Evolutionary conservation across 257 asterid genomes (phyloP), one percentile per base, ranked within the genome.

Genomic region (Solanum clarkiae): DNA sequence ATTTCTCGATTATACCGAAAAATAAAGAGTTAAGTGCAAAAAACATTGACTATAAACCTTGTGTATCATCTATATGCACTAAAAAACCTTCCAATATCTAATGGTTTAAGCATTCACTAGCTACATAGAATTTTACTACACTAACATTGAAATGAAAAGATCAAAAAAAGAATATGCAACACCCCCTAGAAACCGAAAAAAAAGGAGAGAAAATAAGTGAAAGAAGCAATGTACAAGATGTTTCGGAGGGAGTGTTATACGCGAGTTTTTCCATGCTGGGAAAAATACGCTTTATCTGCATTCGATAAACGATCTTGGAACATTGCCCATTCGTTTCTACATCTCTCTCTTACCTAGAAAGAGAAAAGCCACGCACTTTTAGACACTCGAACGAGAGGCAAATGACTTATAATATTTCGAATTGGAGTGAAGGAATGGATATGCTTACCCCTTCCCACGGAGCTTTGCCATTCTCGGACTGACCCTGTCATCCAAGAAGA

Each of bases 381-480:
- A 57, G 49, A 18, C 18, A 70, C 29, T 18, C 14, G 62, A 16
- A 56, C 79, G 2, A 26, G 80, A 45, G 59, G 70, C 32, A 22
- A 15, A 65, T 40, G 81, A 49, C 18, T 24, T 24, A 42, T 70
- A 29, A 40, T 10, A 40, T 70, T 70, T 62, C n/a, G 74, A 42
- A 62, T 22, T 47, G 59, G 53, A 24, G 40, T 8, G 44, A 53
- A 1, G 55, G 45, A 66, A 13, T 72, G 81, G 82, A 88, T 85
- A 71, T 72, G 87, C 98, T 81, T 95, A 95, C 99, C 97, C 97
- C 98, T 89, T 94, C 89, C 99, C 99, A 92, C 12, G 99, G 98
- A 86, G 98, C 91, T 90, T 88, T 92, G 12, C 99, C 99, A 16
- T 91, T 89, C 68, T 93, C 98, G 0, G 98, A 44, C 77, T 92